phyloP scores from a whole-genome alignment of 2,329 filamentous ascomycete genomes.

The Sarocladiaceae sp. region DNA sequence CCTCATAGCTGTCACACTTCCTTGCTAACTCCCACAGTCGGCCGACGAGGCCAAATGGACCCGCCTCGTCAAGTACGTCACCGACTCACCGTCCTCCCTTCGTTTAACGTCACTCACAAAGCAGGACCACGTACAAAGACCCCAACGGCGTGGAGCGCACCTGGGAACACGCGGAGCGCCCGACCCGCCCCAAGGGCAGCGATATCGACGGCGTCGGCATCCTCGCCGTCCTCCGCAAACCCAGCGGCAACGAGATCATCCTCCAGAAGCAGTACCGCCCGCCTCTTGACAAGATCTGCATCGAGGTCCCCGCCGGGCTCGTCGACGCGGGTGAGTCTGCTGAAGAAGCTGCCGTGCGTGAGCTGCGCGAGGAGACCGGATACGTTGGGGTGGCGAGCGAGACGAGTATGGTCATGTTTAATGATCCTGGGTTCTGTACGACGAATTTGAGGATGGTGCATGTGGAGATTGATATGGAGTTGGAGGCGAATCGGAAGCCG shows the following conservation, averaged over 20 bases:
- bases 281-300: conserved; percentile 53
- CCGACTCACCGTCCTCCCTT: background rate
- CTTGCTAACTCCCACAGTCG: conserved; percentile 30
- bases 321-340: conserved; percentile 59
- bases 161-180: conserved; percentile 72
- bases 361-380: conserved; percentile 64
- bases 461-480: conserved; percentile 64
- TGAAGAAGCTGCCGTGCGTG: conserved; percentile 58
- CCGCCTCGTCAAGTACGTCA: conserved; percentile 49
- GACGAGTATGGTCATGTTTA: conserved; percentile 63
- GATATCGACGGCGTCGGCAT: conserved; percentile 72
- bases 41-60: conserved; percentile 55
- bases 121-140: conserved; percentile 61
- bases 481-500: conserved; percentile 65
- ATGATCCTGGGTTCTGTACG: conserved; percentile 64
- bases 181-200: conserved; percentile 56
- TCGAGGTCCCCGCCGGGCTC: conserved; percentile 63
- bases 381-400: conserved; percentile 53
- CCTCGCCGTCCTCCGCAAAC: conserved; percentile 60
- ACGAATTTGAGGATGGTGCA: conserved; percentile 68
- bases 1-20: too few relatives aligned
- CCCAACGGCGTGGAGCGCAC: conserved; percentile 53
- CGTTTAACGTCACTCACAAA: background rate
- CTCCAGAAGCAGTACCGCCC: conserved; percentile 66
- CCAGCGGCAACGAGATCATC: conserved; percentile 49